These are phyloP conservation scores for Dalbergia cultrata DNA, from an alignment of 306 rosid genomes.

Conservation along the genomic window DNA sequence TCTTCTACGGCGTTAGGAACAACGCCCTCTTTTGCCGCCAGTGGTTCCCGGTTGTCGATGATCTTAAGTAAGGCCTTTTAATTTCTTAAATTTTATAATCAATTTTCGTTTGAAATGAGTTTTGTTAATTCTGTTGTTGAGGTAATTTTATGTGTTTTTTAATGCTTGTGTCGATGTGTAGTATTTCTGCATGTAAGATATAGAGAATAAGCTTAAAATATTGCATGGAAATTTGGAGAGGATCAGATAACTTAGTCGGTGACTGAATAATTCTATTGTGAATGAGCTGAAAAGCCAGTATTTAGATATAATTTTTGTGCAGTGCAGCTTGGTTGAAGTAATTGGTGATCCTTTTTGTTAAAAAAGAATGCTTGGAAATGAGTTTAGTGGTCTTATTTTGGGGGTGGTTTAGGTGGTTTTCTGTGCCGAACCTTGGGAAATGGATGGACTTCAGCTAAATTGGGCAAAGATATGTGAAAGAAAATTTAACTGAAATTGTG, in stretches of 20 bases:
- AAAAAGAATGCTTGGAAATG: neutral
- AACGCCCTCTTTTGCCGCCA: slow-evolving; percentile 86
- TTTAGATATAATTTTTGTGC: neutral
- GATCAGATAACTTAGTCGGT: neutral
- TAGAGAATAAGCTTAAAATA: neutral
- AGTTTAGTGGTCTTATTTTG: neutral
- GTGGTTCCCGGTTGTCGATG: slow-evolving; percentile 74
- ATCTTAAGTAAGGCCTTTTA: slow-evolving; percentile 68
- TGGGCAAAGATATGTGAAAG: neutral
- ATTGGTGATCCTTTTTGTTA: neutral
- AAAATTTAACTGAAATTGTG: neutral
- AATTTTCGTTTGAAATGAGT: neutral
- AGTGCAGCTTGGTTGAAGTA: slow-evolving; percentile 24
- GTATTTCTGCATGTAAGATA: neutral
- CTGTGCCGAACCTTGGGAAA: neutral
- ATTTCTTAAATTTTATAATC: neutral
- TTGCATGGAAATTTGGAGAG: neutral
- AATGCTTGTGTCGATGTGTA: neutral
- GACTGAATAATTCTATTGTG: neutral
- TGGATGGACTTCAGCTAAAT: neutral
- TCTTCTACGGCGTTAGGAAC: slow-evolving; percentile 70
- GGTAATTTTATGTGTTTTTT: neutral
- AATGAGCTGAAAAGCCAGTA: neutral
- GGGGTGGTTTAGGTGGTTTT: slow-evolving; percentile 17
- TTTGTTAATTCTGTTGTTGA: slow-evolving; percentile 18